Evolutionary conservation across 176 grass and related monocot species (phyloP), one percentile per base, ranked within the genome.

Genomic region (Otatea glauca): DNA sequence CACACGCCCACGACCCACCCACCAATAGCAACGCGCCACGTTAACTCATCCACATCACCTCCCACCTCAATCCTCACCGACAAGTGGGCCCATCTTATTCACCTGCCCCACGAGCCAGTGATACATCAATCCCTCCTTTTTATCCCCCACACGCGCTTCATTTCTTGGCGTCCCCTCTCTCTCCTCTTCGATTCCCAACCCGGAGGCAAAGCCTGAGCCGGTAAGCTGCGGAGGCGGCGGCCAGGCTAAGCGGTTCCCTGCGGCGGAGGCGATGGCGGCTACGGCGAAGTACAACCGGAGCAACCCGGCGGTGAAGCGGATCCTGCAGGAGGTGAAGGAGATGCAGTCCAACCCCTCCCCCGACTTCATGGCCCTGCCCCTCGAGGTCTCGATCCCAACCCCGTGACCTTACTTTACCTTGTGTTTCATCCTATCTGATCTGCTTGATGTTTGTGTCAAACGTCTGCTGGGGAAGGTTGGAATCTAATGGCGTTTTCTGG

Each of bases 271-370:
- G 76, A 96, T 96, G 96, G 89, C 84, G 64, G 67, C 70, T 4
- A 16, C 81, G 67, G 83, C 77, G 0, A 94, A 88, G 88, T 99
- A 88, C 88, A 99, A 99, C 81, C 70, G 93, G 81, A 96, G 90
- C 74, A 99, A 99, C 90, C 93, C 97, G n/a, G 93, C 97, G 47
- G 97, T 99, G 70, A 99, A 99, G 91, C 93, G 93, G 90, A 99
- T 99, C 90, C 93, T 99, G n/a, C 93, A 96, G 88, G 97, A 99
- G 93, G 88, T 99, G 27, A 99, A 99, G 86, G 97, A 99, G 88
- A 92, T 99, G 93, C 97, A 94, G 65, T 94, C 97, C 69, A 99
- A 96, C 49, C 97, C 96, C 7, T 99, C 93, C 32, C 93, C 94
- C 2, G 97, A 99, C 48, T 99, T 99, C 92, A 89, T 92, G 89